phyloP scores from a whole-genome alignment of 177 flowering plant genomes.

The Vitis hybrid region DNA sequence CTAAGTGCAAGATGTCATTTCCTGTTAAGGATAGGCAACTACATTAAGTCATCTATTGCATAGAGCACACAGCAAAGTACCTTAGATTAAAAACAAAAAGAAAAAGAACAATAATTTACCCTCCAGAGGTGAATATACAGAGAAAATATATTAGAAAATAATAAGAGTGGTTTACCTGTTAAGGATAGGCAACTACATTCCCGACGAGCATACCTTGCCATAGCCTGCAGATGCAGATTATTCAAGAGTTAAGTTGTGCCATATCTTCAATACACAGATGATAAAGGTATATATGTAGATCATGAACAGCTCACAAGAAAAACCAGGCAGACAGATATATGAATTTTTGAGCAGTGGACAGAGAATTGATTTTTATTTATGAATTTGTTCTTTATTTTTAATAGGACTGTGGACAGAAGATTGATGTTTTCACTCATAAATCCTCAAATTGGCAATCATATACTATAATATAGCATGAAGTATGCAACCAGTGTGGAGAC shows the following conservation, averaged over 20 bases:
- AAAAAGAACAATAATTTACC: background rate
- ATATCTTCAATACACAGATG: background rate
- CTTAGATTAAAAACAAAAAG: background rate
- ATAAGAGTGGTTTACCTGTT: conserved; percentile 51
- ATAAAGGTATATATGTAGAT: background rate
- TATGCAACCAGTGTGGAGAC: no score
- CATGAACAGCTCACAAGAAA: background rate
- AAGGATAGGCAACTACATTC: conserved; percentile 69
- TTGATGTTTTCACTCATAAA: no score
- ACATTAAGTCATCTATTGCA: no score
- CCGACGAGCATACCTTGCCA: conserved; percentile 79
- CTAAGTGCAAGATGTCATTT: no score
- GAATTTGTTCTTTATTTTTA: no score
- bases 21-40: no score
- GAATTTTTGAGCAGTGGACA: background rate
- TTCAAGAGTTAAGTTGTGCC: background rate
- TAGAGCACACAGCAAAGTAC: no score
- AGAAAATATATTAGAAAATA: background rate
- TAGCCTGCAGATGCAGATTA: conserved; percentile 51
- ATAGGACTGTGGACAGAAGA: no score
- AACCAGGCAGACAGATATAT: background rate
- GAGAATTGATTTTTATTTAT: background rate
- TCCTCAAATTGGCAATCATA: no score
- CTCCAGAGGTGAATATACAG: background rate
- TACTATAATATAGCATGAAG: no score